These are phyloP conservation scores for Calonectria pteridis DNA, from an alignment of 2,329 filamentous ascomycete genomes.

Conservation along the genomic window DNA sequence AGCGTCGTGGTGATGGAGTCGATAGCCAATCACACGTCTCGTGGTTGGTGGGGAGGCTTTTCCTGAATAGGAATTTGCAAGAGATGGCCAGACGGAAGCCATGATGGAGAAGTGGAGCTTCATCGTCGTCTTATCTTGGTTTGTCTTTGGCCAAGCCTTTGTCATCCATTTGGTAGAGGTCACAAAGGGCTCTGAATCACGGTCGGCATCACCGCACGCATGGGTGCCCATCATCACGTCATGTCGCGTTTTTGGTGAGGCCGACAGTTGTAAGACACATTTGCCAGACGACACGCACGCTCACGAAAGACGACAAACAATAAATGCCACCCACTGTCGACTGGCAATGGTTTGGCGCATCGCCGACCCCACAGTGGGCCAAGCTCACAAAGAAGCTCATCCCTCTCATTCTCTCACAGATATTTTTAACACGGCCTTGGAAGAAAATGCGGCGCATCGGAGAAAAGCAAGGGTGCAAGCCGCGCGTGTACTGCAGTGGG, in stretches of 20 bases:
- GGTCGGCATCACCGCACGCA: background rate
- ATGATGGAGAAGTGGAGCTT: background rate
- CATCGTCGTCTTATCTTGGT: background rate
- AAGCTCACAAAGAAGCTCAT: background rate
- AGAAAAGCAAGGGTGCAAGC: background rate
- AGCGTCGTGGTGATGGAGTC: background rate
- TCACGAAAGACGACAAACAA: background rate
- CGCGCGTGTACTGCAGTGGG: background rate
- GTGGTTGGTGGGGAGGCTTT: background rate
- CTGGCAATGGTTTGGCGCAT: background rate
- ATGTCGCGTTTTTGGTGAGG: background rate
- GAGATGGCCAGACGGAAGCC: conserved; percentile 20
- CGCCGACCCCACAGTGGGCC: background rate
- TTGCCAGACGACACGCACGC: background rate
- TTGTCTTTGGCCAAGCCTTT: background rate
- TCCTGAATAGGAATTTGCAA: conserved; percentile 32
- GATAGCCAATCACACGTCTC: conserved; percentile 15
- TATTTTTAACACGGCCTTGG: background rate
- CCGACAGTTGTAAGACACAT: background rate
- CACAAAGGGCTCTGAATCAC: background rate
- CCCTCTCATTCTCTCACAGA: background rate
- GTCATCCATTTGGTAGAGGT: background rate
- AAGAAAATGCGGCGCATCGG: background rate
- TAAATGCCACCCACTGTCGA: background rate
- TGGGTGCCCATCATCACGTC: background rate